A percentile compares a stretch with the other conserved stretches of the same genome.
These are phyloP conservation scores for Trypanosoma brucei DNA, from an alignment of 208 protist genomes.

Conservation along the genomic window DNA sequence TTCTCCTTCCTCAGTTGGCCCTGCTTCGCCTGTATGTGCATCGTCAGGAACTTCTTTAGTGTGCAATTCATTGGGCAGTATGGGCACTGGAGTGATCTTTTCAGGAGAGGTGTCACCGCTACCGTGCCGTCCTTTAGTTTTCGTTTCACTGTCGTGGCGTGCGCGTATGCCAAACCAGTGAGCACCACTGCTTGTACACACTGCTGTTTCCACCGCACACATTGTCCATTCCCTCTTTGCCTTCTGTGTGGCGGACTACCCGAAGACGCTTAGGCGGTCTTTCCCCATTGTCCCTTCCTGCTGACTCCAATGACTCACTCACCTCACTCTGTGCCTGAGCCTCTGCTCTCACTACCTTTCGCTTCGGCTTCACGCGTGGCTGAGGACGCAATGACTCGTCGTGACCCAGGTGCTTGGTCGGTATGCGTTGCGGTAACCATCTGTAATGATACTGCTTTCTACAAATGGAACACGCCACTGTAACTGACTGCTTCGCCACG, in stretches of 20 bases:
- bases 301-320: neutral
- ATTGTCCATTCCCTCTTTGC: neutral
- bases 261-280: neutral
- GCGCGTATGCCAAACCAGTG: conserved; percentile 7
- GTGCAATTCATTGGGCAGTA: conserved; percentile 5
- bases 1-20: neutral
- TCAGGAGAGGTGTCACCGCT: neutral
- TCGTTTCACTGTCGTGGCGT: conserved; percentile 5
- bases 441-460: neutral
- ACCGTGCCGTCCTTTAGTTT: neutral
- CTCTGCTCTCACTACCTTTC: conserved; percentile 1
- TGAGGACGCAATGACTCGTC: neutral
- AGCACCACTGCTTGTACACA: neutral
- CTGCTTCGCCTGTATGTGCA: conserved; percentile 1
- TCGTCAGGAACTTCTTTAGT: neutral
- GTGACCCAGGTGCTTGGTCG: neutral
- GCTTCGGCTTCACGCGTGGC: neutral
- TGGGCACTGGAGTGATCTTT: neutral
- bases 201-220: neutral
- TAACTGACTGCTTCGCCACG: neutral
- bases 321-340: neutral
- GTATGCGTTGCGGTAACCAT: neutral
- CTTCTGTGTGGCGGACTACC: neutral
- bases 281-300: neutral
- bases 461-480: neutral